phyloP scores from a whole-genome alignment of 108 stramenopile species.

The Poteriospumella lacustris region DNA sequence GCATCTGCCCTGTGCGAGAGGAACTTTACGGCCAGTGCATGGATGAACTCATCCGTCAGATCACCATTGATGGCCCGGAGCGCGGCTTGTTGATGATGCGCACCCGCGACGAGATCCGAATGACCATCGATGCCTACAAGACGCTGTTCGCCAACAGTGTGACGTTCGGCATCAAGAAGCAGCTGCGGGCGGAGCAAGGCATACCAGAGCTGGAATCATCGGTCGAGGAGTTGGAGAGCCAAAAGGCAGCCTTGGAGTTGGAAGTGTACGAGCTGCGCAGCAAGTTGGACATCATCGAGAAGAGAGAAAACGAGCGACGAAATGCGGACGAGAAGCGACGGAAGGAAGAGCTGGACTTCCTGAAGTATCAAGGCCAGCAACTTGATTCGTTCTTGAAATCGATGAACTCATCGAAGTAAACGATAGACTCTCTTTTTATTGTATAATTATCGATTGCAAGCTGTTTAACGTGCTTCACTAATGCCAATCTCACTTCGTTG shows the following conservation, averaged over 20 bases:
- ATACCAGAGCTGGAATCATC: constrained; percentile 52
- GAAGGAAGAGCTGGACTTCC: constrained; percentile 59
- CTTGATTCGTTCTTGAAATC: constrained; percentile 57
- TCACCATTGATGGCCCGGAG: constrained; percentile 62
- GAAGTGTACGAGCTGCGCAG: constrained; percentile 55
- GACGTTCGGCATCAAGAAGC: constrained; percentile 62
- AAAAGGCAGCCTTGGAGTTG: constrained; percentile 45
- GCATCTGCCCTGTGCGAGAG: constrained; percentile 64
- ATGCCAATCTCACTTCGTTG: no score
- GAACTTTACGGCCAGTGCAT: constrained; percentile 58
- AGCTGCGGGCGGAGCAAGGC: constrained; percentile 63
- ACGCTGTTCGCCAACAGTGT: constrained; percentile 57
- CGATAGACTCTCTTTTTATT: no score
- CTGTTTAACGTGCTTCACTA: no score
- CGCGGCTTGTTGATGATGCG: constrained; percentile 60
- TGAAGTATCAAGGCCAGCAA: constrained; percentile 64
- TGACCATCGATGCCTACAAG: constrained; percentile 66
- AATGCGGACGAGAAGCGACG: constrained; percentile 55
- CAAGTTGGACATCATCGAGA: constrained; percentile 56
- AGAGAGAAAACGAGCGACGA: constrained; percentile 48
- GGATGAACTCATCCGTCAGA: constrained; percentile 55
- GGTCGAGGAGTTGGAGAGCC: constrained; percentile 37
- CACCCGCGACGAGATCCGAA: constrained; percentile 57
- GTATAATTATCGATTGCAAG: no score
- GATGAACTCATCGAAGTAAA: constrained; percentile 44